These are phyloP conservation scores for Iris macrosiphon DNA, from an alignment of 106 monocot species.

Conservation along the genomic window DNA sequence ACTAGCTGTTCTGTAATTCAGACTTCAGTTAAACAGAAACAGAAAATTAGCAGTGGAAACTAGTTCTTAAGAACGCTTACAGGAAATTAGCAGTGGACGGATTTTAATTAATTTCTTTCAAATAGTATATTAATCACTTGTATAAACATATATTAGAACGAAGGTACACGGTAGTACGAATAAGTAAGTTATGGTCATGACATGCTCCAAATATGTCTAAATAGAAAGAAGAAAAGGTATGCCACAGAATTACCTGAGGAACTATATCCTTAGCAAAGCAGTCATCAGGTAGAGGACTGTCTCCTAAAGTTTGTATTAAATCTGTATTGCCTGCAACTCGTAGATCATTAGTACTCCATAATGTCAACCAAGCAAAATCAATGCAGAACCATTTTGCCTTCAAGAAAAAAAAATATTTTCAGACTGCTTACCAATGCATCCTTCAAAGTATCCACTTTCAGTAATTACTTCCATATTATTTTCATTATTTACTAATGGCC, in stretches of 20 bases:
- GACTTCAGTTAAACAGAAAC: too few relatives aligned
- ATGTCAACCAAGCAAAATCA: neutral
- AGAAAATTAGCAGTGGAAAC: too few relatives aligned
- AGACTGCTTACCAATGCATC: slow-evolving; percentile 12
- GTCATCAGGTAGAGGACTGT: slow-evolving; percentile 7
- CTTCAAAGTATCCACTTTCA: slow-evolving; percentile 8
- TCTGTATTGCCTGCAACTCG: slow-evolving; percentile 1
- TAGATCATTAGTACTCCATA: neutral
- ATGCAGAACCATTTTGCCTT: neutral
- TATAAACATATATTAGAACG: neutral
- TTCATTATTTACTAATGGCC: neutral
- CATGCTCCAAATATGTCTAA: neutral
- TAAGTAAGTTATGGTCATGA: too few relatives aligned
- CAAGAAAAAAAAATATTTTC: neutral
- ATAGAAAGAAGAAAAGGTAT: neutral
- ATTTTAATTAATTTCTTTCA: neutral
- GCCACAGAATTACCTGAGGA: slow-evolving; percentile 12
- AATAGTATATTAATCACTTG: neutral
- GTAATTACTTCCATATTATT: neutral
- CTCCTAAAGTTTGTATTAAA: slow-evolving; percentile 7
- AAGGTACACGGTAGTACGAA: neutral
- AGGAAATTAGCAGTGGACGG: too few relatives aligned
- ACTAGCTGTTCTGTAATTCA: too few relatives aligned
- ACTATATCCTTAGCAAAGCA: slow-evolving; percentile 1
- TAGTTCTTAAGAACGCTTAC: too few relatives aligned